Evolutionary conservation across 306 rosid species (phyloP), one percentile per base, ranked within the genome.

Genomic region (Spatholobus suberectus): DNA sequence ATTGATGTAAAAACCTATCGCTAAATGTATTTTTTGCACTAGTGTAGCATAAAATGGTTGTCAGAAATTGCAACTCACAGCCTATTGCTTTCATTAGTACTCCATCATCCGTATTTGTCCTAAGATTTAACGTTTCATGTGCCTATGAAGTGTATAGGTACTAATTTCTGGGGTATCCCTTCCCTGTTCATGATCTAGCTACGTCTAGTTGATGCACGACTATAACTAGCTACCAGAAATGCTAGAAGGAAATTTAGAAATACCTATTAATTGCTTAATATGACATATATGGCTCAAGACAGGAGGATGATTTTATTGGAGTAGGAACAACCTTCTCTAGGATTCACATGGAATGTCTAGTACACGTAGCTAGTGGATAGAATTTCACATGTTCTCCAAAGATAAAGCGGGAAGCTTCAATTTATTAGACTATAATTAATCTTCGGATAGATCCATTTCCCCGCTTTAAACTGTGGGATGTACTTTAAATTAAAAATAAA

Each of bases 271-370:
- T 59, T 23, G 37, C 9, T 59, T 52, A 18, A 52, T 52, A 24
- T 59, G 66, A 8, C 67, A 18, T n/a, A n/a, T n/a, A n/a, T n/a
- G 9, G 13, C n/a, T 27, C 3, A 2, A 13, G n/a, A 44, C 3
- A 13, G 23, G 58, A 24, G 35, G 24, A 10, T n/a, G 81, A 5
- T 29, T 26, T 32, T 32, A 61, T 59, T 61, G 43, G 23, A 8
- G 49, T 15, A 46, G 73, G 63, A 77, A 44, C 62, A 26, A 1
- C 49, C 41, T 46, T 63, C 81, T 74, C 54, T 55, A 57, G 58
- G 63, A 1, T 17, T 44, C 67, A 37, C 74, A 38, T 55, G 73
- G 17, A 34, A 38, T 38, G 74, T 32, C 40, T 29, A 15, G 13
- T 14, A 13, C 23, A 32, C 11, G 21, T 15, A 15, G 40, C 47